Evolutionary conservation across 176 grass and related monocot species (phyloP), one percentile per base, ranked within the genome.

Genomic region (Rhynchospora breviuscula): DNA sequence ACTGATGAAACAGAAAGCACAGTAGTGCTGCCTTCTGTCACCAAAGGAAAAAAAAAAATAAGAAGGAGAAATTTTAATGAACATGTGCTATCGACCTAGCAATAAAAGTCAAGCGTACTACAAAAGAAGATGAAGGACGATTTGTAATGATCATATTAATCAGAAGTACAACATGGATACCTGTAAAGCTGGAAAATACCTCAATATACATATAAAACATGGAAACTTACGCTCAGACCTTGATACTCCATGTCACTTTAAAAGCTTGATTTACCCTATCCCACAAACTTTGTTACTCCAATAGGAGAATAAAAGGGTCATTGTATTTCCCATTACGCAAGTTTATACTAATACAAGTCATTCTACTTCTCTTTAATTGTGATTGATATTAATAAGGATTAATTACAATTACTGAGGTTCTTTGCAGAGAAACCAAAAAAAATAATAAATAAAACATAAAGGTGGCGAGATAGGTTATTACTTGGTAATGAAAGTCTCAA

Each of bases 401-500:
- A 61, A 48, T 48, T 72, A 15, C 2, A 44, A 69, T 22, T 73
- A 73, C 67, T 19, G 18, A 35, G 44, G 17, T 49, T 29, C 49
- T 52, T 52, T 13, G 4, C 44, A 22, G 9, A 51, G 69, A n/a
- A 23, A 71, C 67, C 17, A 71, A 47, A 48, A 61, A 73, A 73
- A 73, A 4, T 1, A 35, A 35, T 35, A 70, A 46, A 47, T 19
- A 73, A 73, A 73, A 1, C 26, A 4, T 73, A 73, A 23, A 72
- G n/a, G 19, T 51, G 45, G 2, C 10, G 13, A 23, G 18, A 57
- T 54, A 56, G 6, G 14, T 33, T 78, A 57, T 78, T 87, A 95
- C 96, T 86, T 91, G 73, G 81, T 83, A 21, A 98, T 88, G 76
- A 95, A 98, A 53, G 91, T 90, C 57, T 98, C 89, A 3, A 95